Evolutionary conservation across 768 basidiomycete species (phyloP).

Genomic region (Porpolomopsis calyptriformis): DNA sequence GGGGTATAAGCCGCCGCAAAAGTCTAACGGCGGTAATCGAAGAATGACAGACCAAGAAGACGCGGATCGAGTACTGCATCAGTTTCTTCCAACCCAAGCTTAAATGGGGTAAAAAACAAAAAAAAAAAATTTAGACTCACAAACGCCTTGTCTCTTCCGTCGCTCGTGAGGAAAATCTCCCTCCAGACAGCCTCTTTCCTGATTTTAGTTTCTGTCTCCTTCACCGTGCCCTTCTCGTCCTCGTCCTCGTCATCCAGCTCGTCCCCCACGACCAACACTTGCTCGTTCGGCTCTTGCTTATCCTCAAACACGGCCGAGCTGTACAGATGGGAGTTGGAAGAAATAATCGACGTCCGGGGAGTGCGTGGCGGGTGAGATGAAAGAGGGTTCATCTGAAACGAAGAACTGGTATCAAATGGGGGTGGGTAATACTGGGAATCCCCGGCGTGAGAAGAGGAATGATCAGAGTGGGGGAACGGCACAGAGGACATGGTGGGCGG

Average conservation of each 20-base stretch:
- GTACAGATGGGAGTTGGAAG: constrained; percentile 28
- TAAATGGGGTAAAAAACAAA: not conserved
- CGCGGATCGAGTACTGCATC: constrained; percentile 71
- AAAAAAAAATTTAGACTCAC: constrained; percentile 33
- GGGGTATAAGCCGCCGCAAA: constrained; percentile 35
- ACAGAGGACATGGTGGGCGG: constrained; percentile 51
- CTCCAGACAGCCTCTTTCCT: constrained; percentile 64
- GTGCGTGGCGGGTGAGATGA: constrained; percentile 73
- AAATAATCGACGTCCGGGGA: constrained; percentile 45
- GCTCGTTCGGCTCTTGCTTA: constrained; percentile 29
- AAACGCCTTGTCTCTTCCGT: constrained; percentile 77
- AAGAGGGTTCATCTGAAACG: constrained; percentile 76
- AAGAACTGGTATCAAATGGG: constrained; percentile 44
- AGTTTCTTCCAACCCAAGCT: constrained; percentile 48
- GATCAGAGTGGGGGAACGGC: constrained; percentile 40
- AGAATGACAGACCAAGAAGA: constrained; percentile 63
- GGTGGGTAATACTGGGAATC: constrained; percentile 46
- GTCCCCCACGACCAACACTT: constrained; percentile 26
- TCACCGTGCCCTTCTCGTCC: constrained; percentile 8
- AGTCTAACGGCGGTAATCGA: constrained; percentile 36
- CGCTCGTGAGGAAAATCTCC: constrained; percentile 67
- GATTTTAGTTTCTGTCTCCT: constrained; percentile 34
- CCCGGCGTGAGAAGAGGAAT: constrained; percentile 33
- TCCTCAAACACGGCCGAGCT: constrained; percentile 35
- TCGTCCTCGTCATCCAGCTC: constrained; percentile 36